Evolutionary conservation across 2,329 filamentous ascomycete genomes (phyloP), one percentile per base, ranked within the genome.

Genomic region (Didymosphaeria variabile): DNA sequence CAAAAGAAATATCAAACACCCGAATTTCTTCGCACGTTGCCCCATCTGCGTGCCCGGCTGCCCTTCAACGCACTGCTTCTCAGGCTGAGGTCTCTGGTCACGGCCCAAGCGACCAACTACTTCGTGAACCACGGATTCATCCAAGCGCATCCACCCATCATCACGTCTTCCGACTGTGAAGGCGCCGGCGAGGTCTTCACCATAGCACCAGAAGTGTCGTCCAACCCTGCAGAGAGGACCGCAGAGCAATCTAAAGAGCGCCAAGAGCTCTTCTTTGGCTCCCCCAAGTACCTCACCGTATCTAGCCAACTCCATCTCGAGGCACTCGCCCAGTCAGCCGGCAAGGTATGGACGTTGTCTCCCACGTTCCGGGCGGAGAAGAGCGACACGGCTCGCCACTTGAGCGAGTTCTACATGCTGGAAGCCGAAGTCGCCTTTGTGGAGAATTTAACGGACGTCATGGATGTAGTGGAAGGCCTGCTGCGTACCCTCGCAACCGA

Each of bases 391-490:
- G 90, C 93, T 6, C 89, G 95, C 31, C 95, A 99, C 79, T 83
- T 99, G 63, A 97, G 93, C 81, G 95, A 99, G 75, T 98, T 99
- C 73, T 98, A 98, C 80, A 98, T 99, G 95, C 86, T 99, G 2
- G 95, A 99, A 79, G 94, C 90, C 17, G 95, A 99, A 78, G 83
- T 94, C 75, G 90, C 88, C 71, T 97, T 97, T 76, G 86, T 90
- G 45, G 84, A 91, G 50, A 82, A 88, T 65, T 83, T 97, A 66
- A 81, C 85, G 32, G 82, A 86, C 29, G 84, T 99, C 68, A 95
- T 97, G 86, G 83, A 89, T 59, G 78, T 94, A n/a, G 86, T 93
- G 2, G 93, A 98, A 77, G 83, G 89, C 57, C 88, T 97, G 85
- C 82, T 97, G 54, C 87, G 87, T 45, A 81, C 83, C 61, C 72